Percentiles rank a stretch among this genome's conserved stretches.
phyloP scores from a whole-genome alignment of 208 protist genomes.

The Endotrypanum monterogeii region DNA sequence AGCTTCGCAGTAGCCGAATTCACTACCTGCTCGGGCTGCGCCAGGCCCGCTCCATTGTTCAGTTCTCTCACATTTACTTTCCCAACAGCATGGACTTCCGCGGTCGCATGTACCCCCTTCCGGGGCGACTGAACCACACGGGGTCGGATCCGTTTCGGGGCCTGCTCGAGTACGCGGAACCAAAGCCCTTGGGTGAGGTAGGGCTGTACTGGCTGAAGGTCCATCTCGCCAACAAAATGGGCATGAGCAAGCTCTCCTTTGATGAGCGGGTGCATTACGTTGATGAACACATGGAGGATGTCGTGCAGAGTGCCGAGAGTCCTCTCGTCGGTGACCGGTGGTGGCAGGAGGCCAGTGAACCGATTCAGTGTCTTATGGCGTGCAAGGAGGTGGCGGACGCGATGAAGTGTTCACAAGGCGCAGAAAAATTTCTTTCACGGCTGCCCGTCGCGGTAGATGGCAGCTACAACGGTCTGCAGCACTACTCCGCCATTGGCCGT shows the following conservation, averaged over 20 bases:
- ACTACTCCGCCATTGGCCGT: constrained; percentile 98
- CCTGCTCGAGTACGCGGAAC: constrained; percentile 95
- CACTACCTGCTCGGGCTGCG: constrained; percentile 90
- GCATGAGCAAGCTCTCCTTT: constrained; percentile 96
- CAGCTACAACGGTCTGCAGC: constrained; percentile 98
- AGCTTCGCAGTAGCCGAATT: constrained; percentile 86
- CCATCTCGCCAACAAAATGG: constrained; percentile 98
- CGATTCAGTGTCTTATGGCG: constrained; percentile 95
- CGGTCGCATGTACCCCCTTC: constrained; percentile 98
- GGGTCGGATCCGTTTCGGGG: constrained; percentile 94
- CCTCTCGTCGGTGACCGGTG: constrained; percentile 83
- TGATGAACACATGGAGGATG: constrained; percentile 92
- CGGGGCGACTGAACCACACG: constrained; percentile 97
- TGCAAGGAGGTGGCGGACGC: constrained; percentile 95
- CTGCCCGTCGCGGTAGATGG: constrained; percentile 97
- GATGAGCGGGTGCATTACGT: constrained; percentile 95
- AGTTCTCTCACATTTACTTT: constrained; percentile 96
- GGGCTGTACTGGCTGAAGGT: constrained; percentile 98
- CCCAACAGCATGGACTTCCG: constrained; percentile 99
- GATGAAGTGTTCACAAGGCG: constrained; percentile 86
- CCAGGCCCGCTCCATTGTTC: constrained; percentile 86
- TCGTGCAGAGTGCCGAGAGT: constrained; percentile 81
- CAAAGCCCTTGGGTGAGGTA: constrained; percentile 90
- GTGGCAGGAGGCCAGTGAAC: constrained; percentile 96
- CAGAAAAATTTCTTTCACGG: constrained; percentile 86